phyloP scores from a whole-genome alignment of 768 basidiomycete species.

The Pilatotrama ljubarskyi region DNA sequence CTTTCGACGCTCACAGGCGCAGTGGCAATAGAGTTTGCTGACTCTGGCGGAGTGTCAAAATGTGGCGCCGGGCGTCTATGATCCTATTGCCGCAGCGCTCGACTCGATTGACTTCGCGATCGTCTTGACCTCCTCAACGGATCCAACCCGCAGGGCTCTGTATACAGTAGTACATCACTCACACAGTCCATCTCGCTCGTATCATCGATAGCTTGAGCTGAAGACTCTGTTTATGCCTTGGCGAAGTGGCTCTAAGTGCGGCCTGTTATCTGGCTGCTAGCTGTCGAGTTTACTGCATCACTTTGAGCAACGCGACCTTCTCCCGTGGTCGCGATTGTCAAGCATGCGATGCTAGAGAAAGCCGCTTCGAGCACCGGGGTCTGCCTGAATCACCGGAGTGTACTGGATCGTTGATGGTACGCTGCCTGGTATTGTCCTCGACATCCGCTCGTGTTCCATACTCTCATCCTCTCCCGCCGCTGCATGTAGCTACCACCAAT shows the following conservation, averaged over 20 bases:
- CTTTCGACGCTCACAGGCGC: conserved; percentile 8
- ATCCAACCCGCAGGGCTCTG: too few species aligned
- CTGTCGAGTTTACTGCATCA: neutral
- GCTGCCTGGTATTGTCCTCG: conserved; percentile 18
- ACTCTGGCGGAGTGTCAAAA: conserved; percentile 11
- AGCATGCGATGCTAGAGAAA: conserved; percentile 19
- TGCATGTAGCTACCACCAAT: neutral
- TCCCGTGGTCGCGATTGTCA: conserved; percentile 19
- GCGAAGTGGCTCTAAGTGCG: too few species aligned
- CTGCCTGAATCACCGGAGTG: conserved; percentile 22
- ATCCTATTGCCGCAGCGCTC: neutral
- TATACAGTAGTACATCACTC: too few species aligned
- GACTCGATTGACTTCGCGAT: neutral
- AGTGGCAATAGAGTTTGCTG: conserved; percentile 23
- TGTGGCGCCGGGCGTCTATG: neutral
- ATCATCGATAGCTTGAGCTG: too few species aligned
- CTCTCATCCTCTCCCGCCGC: neutral
- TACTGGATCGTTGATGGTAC: conserved; percentile 15
- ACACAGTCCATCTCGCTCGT: too few species aligned
- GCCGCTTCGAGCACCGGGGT: conserved; percentile 1
- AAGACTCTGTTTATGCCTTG: too few species aligned
- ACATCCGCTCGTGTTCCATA: neutral
- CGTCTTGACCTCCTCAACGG: neutral
- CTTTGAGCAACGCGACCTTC: conserved; percentile 20
- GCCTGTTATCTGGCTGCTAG: too few species aligned